phyloP scores from a whole-genome alignment of 179 eudicot species.

The Amaranthus tricolor region DNA sequence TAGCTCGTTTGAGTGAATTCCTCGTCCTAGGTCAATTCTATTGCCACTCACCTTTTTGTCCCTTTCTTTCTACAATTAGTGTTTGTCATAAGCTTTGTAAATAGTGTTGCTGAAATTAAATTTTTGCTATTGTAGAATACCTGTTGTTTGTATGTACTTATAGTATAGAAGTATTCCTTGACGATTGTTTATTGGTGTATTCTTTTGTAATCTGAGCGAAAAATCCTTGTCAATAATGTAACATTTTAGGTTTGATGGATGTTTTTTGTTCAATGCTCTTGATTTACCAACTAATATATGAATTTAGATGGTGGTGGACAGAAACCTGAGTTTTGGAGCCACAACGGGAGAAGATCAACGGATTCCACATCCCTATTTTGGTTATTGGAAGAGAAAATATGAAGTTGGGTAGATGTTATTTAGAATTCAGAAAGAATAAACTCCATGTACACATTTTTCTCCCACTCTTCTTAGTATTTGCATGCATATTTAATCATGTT shows the following conservation, averaged over 20 bases:
- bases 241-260: not conserved
- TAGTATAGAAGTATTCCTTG: constrained; percentile 26
- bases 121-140: constrained; percentile 13
- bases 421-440: no score
- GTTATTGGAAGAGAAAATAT: no score
- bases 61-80: not conserved
- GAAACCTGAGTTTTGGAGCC: no score
- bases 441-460: no score
- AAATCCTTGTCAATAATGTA: constrained; percentile 19
- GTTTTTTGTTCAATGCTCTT: not conserved
- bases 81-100: constrained; percentile 27
- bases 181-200: constrained; percentile 27
- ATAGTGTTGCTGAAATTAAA: constrained; percentile 18
- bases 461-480: no score
- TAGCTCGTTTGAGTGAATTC: not conserved
- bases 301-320: no score
- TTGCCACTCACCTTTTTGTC: constrained; percentile 6
- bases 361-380: no score
- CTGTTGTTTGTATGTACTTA: constrained; percentile 13
- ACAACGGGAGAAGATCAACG: no score
- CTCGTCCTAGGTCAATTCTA: not conserved
- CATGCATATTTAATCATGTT: no score
- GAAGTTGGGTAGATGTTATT: no score
- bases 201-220: constrained; percentile 33
- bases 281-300: no score